phyloP scores from a whole-genome alignment of 805 yeast genomes.

The Candida insectalens region DNA sequence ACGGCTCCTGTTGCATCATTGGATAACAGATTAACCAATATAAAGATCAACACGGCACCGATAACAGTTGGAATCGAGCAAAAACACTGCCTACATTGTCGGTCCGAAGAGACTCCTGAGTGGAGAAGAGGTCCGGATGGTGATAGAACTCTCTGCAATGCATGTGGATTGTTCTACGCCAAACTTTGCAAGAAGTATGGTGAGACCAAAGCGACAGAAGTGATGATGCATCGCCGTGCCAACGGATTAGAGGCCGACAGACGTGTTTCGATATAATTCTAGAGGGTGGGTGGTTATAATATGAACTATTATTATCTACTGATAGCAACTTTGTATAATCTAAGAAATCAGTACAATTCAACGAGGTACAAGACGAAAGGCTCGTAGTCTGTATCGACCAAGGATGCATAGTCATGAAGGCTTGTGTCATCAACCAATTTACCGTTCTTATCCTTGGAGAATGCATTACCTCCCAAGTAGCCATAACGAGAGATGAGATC shows the following conservation, averaged over 20 bases:
- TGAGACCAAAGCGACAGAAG: constrained; percentile 37
- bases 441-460: constrained; percentile 57
- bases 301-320: too few species aligned
- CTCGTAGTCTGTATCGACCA: constrained; percentile 92
- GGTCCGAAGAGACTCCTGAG: constrained; percentile 60
- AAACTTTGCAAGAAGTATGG: constrained; percentile 55
- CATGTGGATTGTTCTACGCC: constrained; percentile 71
- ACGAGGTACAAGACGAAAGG: constrained; percentile 83
- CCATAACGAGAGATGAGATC: constrained; percentile 72
- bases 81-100: constrained; percentile 35
- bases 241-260: constrained; percentile 20
- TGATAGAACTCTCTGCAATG: constrained; percentile 67
- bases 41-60: too few species aligned
- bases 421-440: constrained; percentile 46
- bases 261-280: constrained; percentile 19
- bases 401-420: constrained; percentile 78
- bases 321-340: too few species aligned
- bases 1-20: too few species aligned
- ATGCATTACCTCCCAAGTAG: constrained; percentile 86
- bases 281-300: too few species aligned
- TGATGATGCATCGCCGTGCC: constrained; percentile 22
- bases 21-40: too few species aligned
- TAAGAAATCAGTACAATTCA: constrained; percentile 29
- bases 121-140: constrained; percentile 83
- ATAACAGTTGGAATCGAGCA: too few species aligned